These are phyloP conservation scores for Urostyla sp. DNA, from an alignment of 73 alveolate species.

Conservation along the genomic window DNA sequence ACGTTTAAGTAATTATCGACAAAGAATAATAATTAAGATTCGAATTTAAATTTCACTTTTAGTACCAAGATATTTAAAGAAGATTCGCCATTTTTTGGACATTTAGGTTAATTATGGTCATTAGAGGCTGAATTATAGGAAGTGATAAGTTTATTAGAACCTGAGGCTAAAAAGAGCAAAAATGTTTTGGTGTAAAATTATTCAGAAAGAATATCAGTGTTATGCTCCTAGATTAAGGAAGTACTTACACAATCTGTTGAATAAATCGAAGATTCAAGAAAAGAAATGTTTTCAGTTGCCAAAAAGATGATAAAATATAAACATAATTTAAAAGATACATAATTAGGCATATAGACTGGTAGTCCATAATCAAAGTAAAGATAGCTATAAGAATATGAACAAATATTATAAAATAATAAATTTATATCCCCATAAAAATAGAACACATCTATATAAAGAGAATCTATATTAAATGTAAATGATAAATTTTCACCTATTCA, in stretches of 20 bases:
- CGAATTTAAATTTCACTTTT: neutral
- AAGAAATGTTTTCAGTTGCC: constrained; percentile 51
- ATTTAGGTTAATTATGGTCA: constrained; percentile 24
- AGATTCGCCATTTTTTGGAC: constrained; percentile 14
- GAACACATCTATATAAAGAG: too few relatives aligned
- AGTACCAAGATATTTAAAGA: constrained; percentile 27
- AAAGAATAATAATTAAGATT: constrained; percentile 11
- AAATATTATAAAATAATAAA: too few relatives aligned
- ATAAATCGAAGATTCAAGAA: constrained; percentile 48
- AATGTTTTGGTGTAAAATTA: constrained; percentile 7
- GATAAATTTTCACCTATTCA: too few relatives aligned
- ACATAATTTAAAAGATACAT: neutral
- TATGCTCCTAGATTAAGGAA: constrained; percentile 7
- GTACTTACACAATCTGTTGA: constrained; percentile 16
- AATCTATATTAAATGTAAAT: too few relatives aligned
- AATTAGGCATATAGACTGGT: too few relatives aligned
- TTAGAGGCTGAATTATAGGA: constrained; percentile 28
- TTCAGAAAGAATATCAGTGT: neutral
- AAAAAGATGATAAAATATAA: constrained; percentile 12
- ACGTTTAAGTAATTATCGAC: neutral
- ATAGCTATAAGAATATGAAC: too few relatives aligned
- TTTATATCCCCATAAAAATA: too few relatives aligned
- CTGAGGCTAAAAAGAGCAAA: constrained; percentile 30
- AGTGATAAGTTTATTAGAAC: constrained; percentile 11
- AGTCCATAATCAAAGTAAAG: too few relatives aligned